A percentile compares a stretch with the other conserved stretches of the same genome.
Evolutionary conservation across 176 grass and related monocot species (phyloP).

Genomic region (Olyra latifolia): DNA sequence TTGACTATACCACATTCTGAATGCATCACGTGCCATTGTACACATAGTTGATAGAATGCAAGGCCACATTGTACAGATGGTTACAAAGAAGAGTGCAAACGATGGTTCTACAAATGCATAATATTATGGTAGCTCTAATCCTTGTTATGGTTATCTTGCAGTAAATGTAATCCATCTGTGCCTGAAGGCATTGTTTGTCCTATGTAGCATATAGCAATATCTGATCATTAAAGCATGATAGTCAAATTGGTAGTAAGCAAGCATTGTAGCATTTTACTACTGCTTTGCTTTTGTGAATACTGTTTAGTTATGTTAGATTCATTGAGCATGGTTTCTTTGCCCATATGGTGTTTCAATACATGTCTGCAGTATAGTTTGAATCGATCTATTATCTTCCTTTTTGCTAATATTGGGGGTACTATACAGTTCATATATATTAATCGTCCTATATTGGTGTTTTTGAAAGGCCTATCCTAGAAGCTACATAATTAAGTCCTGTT

Average conservation of each 20-base stretch:
- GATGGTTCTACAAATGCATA: neutral
- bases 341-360: neutral
- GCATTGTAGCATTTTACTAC: neutral
- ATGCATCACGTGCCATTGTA: neutral
- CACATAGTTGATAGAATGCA: neutral
- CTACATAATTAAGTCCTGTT: neutral
- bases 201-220: slow-evolving; percentile 7
- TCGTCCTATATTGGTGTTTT: neutral
- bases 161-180: neutral
- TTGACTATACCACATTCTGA: neutral
- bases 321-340: neutral
- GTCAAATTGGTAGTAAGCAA: neutral
- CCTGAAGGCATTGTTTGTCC: slow-evolving; percentile 22
- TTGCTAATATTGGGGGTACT: neutral
- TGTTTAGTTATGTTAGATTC: neutral
- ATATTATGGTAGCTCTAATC: neutral
- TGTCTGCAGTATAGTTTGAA: neutral
- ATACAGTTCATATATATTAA: neutral
- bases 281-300: neutral
- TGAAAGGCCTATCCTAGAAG: neutral
- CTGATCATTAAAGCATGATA: too few relatives aligned
- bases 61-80: neutral
- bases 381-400: neutral
- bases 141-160: neutral
- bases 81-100: slow-evolving; percentile 23